phyloP scores from a whole-genome alignment of 2,329 filamentous ascomycete genomes.

The Dichotomopilus funicola region DNA sequence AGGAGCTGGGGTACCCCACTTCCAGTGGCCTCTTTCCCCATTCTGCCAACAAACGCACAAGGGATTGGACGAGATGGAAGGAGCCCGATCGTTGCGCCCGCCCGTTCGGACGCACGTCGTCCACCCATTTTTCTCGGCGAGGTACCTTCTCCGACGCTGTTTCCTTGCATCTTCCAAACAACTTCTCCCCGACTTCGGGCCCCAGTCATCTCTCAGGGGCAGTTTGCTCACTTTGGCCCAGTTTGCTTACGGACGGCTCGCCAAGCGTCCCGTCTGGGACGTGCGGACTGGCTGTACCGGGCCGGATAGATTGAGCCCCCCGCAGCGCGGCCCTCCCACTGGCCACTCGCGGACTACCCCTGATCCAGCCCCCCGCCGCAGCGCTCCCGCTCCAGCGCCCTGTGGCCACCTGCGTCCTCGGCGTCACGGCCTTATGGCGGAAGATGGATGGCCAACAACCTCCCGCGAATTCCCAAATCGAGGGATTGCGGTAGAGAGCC shows the following conservation, averaged over 20 bases:
- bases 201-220: no score
- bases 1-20: not conserved
- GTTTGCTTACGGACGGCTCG: not conserved
- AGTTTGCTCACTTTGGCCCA: no score
- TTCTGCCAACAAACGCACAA: not conserved
- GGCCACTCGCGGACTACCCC: not conserved
- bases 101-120: not conserved
- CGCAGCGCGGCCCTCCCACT: not conserved
- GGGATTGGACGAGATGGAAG: constrained; percentile 7
- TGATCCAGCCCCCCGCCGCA: no score
- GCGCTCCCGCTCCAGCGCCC: not conserved
- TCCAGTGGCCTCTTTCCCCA: not conserved
- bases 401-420: not conserved
- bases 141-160: not conserved
- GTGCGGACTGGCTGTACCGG: constrained; percentile 1
- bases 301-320: constrained; percentile 10
- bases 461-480: constrained; percentile 8
- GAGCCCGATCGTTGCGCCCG: not conserved
- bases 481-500: constrained; percentile 4
- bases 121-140: not conserved
- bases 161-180: no score
- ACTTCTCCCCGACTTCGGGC: no score
- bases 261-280: not conserved
- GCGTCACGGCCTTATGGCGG: constrained; percentile 6
- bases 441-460: constrained; percentile 12